Base-by-base conservation (phyloP, 2,329 filamentous ascomycete genomes). In the Botrytis tulipae region DNA sequence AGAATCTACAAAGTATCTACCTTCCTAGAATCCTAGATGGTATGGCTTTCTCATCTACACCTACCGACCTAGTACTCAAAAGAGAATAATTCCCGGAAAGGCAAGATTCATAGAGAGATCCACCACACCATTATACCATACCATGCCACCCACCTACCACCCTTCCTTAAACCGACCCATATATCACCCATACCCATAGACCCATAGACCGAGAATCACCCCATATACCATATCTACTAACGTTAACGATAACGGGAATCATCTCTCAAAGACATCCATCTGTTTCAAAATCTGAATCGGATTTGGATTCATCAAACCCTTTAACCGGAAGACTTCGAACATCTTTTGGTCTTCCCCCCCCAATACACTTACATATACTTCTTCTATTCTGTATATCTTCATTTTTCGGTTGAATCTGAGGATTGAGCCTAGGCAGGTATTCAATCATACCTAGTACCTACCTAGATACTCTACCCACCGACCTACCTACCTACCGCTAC, bases 171-270 rank as follows among this genome's bases (percentile, higher is more conserved):
- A 29, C n/a, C 25, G 51, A 54, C 51, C 51, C 51, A 54, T 54
- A 29, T 14, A 25, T 25, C 37, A 18, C 10, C 37, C 37, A 40
- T 40, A 40, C 10, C 37, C 10, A 51, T 51, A 25, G 25, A 46
- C 32, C 29, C 62, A 63, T 29, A 20, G 4, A n/a, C 63, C 63
- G 63, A 66, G 63, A 66, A 66, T 66, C 63, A 66, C 63, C 63
- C 42, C 42, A 44, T 20, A 42, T 14, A 54, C 14, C 25, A 54
- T 16, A 42, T 14, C 12, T 42, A 54, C 18, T 32, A 25, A 32
- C 29, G 48, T 25, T 32, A 35, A 32, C 29, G 48, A 18, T n/a
- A 66, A 54, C 51, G 51, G n/a, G 51, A 29, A n/a, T 29, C 63
- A 22, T 66, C 42, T 48, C 48, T 35, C 29, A 25, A 46, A 46